A percentile compares a stretch with the other conserved stretches of the same genome.
These are phyloP conservation scores for Cyberlindnera galapagoensis DNA, from an alignment of 805 yeast genomes.

Conservation along the genomic window DNA sequence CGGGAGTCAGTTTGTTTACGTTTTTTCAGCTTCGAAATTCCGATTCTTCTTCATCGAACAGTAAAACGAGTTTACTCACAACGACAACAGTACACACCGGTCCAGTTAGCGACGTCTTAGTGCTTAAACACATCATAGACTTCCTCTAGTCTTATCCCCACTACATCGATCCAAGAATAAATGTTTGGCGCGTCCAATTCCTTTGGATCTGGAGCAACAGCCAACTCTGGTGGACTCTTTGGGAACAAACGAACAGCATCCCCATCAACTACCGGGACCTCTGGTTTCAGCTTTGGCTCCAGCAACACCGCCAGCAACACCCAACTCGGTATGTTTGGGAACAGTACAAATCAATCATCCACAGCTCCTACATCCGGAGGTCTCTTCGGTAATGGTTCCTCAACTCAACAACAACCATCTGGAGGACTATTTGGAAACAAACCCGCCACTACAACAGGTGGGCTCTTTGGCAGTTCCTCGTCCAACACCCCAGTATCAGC, in stretches of 20 bases:
- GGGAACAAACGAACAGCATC: constrained; percentile 8
- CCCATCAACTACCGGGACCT: background rate
- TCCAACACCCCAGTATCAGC: constrained; percentile 20
- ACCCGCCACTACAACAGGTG: constrained; percentile 5
- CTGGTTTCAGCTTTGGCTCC: constrained; percentile 9
- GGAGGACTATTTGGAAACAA: constrained; percentile 15
- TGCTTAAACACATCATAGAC: no score
- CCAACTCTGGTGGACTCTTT: constrained; percentile 9
- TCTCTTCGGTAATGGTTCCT: constrained; percentile 14
- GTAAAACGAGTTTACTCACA: no score
- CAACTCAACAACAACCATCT: constrained; percentile 2
- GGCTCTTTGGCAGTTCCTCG: constrained; percentile 18
- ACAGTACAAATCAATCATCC: constrained; percentile 1
- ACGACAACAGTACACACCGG: no score
- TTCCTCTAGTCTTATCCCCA: no score
- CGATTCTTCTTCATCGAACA: no score
- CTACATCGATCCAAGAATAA: no score
- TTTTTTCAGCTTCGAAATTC: no score
- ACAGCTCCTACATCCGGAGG: constrained; percentile 6
- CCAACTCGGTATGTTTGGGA: constrained; percentile 8
- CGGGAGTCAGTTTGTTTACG: no score
- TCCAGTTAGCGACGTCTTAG: no score
- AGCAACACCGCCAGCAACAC: constrained; percentile 5
- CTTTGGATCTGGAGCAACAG: no score
- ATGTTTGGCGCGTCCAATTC: no score